Evolutionary conservation across 2,329 filamentous ascomycete species (phyloP).

Genomic region (Paecilomyces formosus): DNA sequence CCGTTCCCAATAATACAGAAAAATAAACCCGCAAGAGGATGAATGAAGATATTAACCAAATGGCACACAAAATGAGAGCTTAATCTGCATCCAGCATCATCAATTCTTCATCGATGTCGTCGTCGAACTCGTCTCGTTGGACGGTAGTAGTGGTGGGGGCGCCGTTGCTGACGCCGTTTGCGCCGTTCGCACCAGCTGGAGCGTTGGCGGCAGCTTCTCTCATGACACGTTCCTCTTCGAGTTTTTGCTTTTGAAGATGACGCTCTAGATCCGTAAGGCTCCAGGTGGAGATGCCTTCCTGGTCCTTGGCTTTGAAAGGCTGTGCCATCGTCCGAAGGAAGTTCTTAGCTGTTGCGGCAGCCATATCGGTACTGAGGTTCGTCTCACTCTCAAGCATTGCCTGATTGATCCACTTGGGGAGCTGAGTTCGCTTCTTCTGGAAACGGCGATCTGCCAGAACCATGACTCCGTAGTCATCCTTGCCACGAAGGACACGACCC

Average conservation of each 20-base stretch:
- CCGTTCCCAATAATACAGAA: neutral
- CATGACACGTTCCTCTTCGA: slow-evolving; percentile 59
- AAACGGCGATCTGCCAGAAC: slow-evolving; percentile 91
- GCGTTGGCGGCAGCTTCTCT: slow-evolving; percentile 41
- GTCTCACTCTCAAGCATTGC: slow-evolving; percentile 77
- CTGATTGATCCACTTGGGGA: slow-evolving; percentile 95
- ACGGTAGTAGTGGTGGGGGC: slow-evolving; percentile 9
- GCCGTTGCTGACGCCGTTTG: slow-evolving; percentile 15
- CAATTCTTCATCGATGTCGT: slow-evolving; percentile 36
- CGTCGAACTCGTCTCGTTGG: slow-evolving; percentile 35
- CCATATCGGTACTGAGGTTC: slow-evolving; percentile 93
- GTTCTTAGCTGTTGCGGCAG: slow-evolving; percentile 77
- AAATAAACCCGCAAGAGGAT: neutral
- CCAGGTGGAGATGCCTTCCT: slow-evolving; percentile 93
- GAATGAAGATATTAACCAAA: neutral
- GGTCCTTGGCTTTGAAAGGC: slow-evolving; percentile 72
- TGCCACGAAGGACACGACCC: slow-evolving; percentile 86
- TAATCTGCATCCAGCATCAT: slow-evolving; percentile 30
- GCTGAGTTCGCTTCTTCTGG: slow-evolving; percentile 78
- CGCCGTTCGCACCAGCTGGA: slow-evolving; percentile 3
- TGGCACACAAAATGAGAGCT: neutral
- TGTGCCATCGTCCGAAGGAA: slow-evolving; percentile 90
- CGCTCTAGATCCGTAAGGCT: slow-evolving; percentile 67
- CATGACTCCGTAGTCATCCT: slow-evolving; percentile 99
- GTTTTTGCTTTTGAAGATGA: slow-evolving; percentile 62